Evolutionary conservation across 2,329 filamentous ascomycete species (phyloP), one percentile per base, ranked within the genome.

Genomic region (Pseudophaeomoniella oleicola): DNA sequence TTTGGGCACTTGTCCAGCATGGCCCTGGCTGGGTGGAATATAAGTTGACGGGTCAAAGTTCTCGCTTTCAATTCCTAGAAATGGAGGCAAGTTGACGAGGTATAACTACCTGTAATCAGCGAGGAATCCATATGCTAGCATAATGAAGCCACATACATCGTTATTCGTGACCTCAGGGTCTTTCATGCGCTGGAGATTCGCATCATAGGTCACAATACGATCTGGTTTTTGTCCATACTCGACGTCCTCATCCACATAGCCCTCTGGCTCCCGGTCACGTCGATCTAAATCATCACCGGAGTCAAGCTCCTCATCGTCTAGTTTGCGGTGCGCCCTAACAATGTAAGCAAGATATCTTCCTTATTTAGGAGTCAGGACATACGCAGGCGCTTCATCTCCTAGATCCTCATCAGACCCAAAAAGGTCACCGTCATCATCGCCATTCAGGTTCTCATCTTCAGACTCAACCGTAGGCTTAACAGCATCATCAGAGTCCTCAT

Each of bases 281-380:
- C 72, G 64, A 31, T 60, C 69, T 42, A 70, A 62, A 45, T 78
- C 74, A 46, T 78, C 74, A 31, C 71, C 73, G 9, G 73, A 78
- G 49, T 78, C 74, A 29, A 78, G 63, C 37, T 76, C 71, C 42
- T 69, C 65, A 48, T 78, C 73, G 39, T 77, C 71, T 10, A 78
- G 59, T 42, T 60, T 63, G 40, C 69, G 66, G 39, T 56, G 47
- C 14, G 49, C 39, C 14, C 40, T n/a, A n/a, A n/a, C n/a, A n/a
- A n/a, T 45, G 13, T 14, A 29, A 9, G 35, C 15, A 35, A 12
- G 31, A 30, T 19, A 38, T 33, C n/a, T 35, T 16, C 35, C 11
- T 34, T 15, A 14, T 36, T n/a, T 31, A 33, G 19, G 10, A 34
- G 22, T 4, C 17, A 29, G n/a, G 22, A 27, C 22, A 6, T 27